phyloP scores from a whole-genome alignment of 208 protist genomes.

The Kentomonas sorsogonicus region DNA sequence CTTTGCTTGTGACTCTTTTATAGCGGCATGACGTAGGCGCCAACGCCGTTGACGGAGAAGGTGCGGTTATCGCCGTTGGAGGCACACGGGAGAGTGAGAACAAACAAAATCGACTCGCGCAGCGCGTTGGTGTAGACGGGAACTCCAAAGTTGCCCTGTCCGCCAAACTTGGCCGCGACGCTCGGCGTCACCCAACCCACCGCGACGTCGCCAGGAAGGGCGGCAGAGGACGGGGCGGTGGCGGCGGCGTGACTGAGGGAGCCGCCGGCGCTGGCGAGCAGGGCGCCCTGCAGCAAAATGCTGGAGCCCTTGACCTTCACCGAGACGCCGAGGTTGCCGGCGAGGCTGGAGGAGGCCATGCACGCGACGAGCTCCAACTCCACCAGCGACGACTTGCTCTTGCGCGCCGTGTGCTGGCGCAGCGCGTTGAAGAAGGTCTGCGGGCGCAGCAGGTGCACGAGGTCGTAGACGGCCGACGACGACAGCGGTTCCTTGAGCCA shows the following conservation, averaged over 20 bases:
- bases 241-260: slow-evolving; percentile 27
- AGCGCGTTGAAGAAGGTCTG: slow-evolving; percentile 94
- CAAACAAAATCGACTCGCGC: slow-evolving; percentile 44
- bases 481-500: slow-evolving; percentile 34
- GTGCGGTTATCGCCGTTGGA: slow-evolving; percentile 18
- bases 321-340: slow-evolving; percentile 18
- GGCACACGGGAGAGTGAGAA: slow-evolving; percentile 37
- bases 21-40: slow-evolving; percentile 48
- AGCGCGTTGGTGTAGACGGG: slow-evolving; percentile 71
- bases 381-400: slow-evolving; percentile 56
- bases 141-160: slow-evolving; percentile 31
- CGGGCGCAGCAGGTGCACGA: slow-evolving; percentile 88
- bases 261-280: slow-evolving; percentile 33
- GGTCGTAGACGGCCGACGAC: slow-evolving; percentile 54
- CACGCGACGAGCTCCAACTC: slow-evolving; percentile 67
- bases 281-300: slow-evolving; percentile 73
- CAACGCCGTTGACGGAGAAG: slow-evolving; percentile 60
- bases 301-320: slow-evolving; percentile 51
- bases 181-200: slow-evolving; percentile 47
- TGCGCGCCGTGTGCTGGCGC: slow-evolving; percentile 90
- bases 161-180: slow-evolving; percentile 15
- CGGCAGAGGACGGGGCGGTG: slow-evolving; percentile 58
- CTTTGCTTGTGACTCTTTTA: no score
- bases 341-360: slow-evolving; percentile 12
- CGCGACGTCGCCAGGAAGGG: slow-evolving; percentile 39